Evolutionary conservation across 1,284 basidiomycete species (phyloP), one percentile per base, ranked within the genome.

Genomic region (Ganoderma multipileum): DNA sequence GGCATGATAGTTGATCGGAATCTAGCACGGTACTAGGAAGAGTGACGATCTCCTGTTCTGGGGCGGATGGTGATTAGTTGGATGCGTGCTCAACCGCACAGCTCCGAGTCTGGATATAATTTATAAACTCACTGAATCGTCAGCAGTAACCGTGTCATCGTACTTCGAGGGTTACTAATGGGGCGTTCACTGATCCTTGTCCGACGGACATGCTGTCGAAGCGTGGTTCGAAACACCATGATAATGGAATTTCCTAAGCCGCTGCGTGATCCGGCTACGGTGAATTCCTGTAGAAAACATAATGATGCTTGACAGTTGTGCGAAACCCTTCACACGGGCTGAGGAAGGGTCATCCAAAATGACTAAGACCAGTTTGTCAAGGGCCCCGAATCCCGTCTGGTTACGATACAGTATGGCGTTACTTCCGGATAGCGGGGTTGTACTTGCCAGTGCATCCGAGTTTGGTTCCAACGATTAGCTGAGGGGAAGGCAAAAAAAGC

Each of bases 401-500:
- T 33, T 33, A 44, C 42, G 18, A 18, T 44, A 44, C 42, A 5
- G 3, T 44, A 44, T 20, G 42, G 42, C 16, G 39, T 41, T 11
- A 33, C 33, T 3, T 3, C 33, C 8, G 33, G 33, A 33, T 33
- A 33, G 33, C 33, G n/a, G n/a, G n/a, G n/a, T n/a, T n/a, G n/a
- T n/a, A n/a, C n/a, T 33, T 33, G 8, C 33, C 8, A 33, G 33
- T 33, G 33, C 33, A 3, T 33, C 33, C 33, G 8, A 33, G 33
- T 33, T 33, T 8, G 33, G 33, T 33, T 3, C 33, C 8, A 33
- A 33, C n/a, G n/a, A n/a, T n/a, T n/a, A n/a, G n/a, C 33, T 8
- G 33, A 33, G 33, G 8, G 33, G 33, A 33, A 42, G 11, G 39
- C 39, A 44, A 44, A 47, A 42, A 28, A 60, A 20, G 54, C 77